Evolutionary conservation across 2,329 filamentous ascomycete species (phyloP).

Genomic region (Clarireedia monteithiana): DNA sequence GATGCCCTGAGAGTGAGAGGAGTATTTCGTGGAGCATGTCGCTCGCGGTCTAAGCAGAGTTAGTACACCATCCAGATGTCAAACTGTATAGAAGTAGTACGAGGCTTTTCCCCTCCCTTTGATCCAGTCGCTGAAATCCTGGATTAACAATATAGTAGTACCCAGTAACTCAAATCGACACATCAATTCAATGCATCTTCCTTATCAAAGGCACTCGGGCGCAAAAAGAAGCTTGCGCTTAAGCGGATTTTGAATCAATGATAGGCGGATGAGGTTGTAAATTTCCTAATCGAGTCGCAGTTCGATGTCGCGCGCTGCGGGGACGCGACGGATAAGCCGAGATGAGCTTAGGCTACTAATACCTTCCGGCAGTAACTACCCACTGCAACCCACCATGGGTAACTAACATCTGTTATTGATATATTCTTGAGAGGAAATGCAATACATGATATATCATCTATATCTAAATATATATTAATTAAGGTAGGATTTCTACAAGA

Average conservation of each 20-base stretch:
- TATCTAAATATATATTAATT: too few species aligned
- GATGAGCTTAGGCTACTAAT: background rate
- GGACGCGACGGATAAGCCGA: background rate
- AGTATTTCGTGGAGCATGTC: constrained; percentile 97
- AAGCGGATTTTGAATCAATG: background rate
- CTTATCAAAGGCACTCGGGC: background rate
- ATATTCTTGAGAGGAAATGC: too few species aligned
- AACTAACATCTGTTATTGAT: too few species aligned
- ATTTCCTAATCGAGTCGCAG: background rate
- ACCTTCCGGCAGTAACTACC: background rate
- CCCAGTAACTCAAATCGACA: constrained; percentile 29
- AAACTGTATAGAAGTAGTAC: constrained; percentile 4
- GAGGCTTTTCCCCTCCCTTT: constrained; percentile 3
- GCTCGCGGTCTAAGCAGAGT: constrained; percentile 4
- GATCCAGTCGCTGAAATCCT: constrained; percentile 19
- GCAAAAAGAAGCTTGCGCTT: background rate
- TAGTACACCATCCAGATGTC: constrained; percentile 8
- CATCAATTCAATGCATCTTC: constrained; percentile 19
- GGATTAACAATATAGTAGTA: constrained; percentile 22
- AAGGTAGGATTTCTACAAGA: too few species aligned
- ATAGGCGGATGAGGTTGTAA: background rate
- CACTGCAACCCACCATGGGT: too few species aligned
- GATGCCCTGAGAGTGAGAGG: constrained; percentile 89
- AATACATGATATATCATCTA: too few species aligned
- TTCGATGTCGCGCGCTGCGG: background rate